These are phyloP conservation scores for Prunus fruticosa DNA, from an alignment of 306 rosid species.

Conservation along the genomic window DNA sequence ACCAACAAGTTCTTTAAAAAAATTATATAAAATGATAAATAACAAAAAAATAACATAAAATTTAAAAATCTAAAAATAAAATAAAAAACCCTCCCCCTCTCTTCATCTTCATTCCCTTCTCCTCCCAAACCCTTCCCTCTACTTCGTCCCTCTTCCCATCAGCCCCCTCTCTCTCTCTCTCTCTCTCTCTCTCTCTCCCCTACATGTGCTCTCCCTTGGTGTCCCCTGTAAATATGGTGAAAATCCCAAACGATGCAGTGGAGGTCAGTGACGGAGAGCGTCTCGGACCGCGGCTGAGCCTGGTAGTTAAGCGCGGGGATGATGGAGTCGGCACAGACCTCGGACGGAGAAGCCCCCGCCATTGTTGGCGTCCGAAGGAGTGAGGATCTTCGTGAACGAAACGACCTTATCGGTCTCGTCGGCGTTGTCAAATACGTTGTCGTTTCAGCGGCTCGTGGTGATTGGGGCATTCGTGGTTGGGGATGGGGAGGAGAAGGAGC, in stretches of 20 bases:
- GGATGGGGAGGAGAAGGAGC: constrained; percentile 45
- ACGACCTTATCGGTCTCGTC: constrained; percentile 21
- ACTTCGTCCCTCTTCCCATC: too few relatives aligned
- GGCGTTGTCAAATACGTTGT: background rate
- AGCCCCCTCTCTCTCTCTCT: too few relatives aligned
- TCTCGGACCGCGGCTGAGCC: constrained; percentile 61
- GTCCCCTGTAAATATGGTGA: constrained; percentile 66
- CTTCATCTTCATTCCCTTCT: too few relatives aligned
- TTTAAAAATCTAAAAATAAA: too few relatives aligned
- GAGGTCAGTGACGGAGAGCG: constrained; percentile 45
- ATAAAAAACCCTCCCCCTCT: too few relatives aligned
- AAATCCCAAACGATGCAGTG: constrained; percentile 63
- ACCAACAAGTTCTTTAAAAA: too few relatives aligned
- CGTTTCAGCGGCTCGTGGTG: background rate
- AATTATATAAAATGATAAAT: too few relatives aligned
- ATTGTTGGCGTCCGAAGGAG: constrained; percentile 77
- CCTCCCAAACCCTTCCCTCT: too few relatives aligned
- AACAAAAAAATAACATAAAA: too few relatives aligned
- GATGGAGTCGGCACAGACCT: constrained; percentile 62
- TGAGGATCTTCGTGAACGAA: constrained; percentile 58
- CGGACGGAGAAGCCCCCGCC: constrained; percentile 88
- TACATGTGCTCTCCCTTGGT: too few relatives aligned
- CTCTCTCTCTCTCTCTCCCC: too few relatives aligned
- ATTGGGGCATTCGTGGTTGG: background rate
- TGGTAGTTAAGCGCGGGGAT: constrained; percentile 56